phyloP scores from a whole-genome alignment of 441 rosid genomes.

The Metrosideros polymorpha region DNA sequence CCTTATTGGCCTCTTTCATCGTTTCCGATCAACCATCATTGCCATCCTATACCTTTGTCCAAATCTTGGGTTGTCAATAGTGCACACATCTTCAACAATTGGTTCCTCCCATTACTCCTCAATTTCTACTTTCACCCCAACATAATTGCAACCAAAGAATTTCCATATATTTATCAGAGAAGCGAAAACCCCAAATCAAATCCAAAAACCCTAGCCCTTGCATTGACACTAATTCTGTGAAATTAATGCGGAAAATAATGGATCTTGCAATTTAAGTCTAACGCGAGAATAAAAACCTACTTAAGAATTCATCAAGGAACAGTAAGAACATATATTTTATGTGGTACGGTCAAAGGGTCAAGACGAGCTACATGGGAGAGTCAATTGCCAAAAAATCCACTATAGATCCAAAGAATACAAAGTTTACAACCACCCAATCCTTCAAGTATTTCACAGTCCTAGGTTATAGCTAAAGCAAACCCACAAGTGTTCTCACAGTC shows the following conservation, averaged over 20 bases:
- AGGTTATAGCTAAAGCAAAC: background rate
- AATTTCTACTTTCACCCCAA: background rate
- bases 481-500: background rate
- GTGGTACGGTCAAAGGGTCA: fast-evolving
- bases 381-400: background rate
- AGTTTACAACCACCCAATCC: background rate
- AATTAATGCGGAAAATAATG: background rate
- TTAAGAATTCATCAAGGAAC: background rate
- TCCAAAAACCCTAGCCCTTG: background rate
- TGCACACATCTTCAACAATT: background rate
- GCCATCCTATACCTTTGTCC: background rate
- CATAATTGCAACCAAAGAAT: background rate
- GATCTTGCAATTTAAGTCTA: background rate
- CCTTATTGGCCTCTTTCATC: background rate
- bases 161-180: background rate
- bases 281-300: background rate
- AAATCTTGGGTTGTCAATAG: background rate
- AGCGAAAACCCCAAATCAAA: background rate
- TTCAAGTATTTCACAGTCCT: background rate
- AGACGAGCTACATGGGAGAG: fast-evolving
- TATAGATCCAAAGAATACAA: background rate
- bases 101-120: background rate
- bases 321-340: background rate
- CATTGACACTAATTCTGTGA: background rate
- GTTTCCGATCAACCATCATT: background rate